Percentiles rank a stretch among this genome's conserved stretches.
These are phyloP conservation scores for Chamaecrista fasciculata DNA, from an alignment of 306 rosid species.

Conservation along the genomic window DNA sequence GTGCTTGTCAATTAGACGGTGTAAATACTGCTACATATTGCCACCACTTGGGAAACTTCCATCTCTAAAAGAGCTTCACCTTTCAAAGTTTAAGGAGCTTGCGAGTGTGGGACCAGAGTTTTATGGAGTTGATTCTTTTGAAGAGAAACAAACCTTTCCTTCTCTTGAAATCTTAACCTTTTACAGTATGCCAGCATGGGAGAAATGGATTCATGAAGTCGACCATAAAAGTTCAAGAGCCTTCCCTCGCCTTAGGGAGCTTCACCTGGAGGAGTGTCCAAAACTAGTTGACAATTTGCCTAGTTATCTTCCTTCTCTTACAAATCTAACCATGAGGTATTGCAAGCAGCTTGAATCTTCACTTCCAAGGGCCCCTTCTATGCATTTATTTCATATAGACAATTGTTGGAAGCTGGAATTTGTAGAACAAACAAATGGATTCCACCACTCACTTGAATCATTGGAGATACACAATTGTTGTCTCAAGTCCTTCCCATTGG, in stretches of 20 bases:
- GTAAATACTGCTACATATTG: not conserved
- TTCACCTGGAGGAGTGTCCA: slow-evolving; percentile 10
- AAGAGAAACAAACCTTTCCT: slow-evolving; percentile 6
- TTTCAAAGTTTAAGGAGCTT: slow-evolving; percentile 11
- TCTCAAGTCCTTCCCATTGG: slow-evolving; percentile 24
- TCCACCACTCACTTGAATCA: slow-evolving; percentile 7
- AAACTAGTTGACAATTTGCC: not conserved
- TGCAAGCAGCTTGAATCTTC: slow-evolving; percentile 24
- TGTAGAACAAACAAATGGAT: not conserved
- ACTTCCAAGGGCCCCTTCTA: slow-evolving; percentile 21
- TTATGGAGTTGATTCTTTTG: slow-evolving; percentile 16
- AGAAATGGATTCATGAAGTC: slow-evolving; percentile 26
- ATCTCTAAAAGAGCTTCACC: slow-evolving; percentile 28
- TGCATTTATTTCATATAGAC: slow-evolving; percentile 5
- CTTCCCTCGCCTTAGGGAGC: slow-evolving; percentile 27
- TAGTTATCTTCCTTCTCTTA: slow-evolving; percentile 18
- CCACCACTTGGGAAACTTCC: slow-evolving; percentile 34
- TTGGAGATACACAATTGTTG: slow-evolving; percentile 24
- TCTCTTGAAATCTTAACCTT: slow-evolving; percentile 27
- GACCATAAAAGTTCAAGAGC: not conserved
- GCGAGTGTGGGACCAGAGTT: slow-evolving; percentile 26
- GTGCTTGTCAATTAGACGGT: not conserved
- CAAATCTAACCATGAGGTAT: not conserved
- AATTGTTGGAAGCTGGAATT: slow-evolving; percentile 15
- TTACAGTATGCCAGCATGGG: slow-evolving; percentile 28